Evolutionary conservation across 129 eudicot species (phyloP), one percentile per base, ranked within the genome.

Genomic region (Flaveria linearis): DNA sequence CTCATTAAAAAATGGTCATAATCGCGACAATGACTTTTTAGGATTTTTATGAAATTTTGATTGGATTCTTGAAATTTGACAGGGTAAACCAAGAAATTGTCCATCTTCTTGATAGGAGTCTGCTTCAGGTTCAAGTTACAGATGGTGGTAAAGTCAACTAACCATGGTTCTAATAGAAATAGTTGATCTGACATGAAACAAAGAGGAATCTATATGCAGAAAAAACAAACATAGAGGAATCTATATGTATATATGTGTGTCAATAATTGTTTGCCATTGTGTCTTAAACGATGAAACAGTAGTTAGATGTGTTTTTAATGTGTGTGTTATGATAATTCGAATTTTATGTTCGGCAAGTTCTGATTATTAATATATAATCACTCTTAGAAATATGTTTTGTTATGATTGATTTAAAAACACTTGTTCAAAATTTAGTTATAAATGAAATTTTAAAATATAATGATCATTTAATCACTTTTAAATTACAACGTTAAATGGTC

Each of bases 51-150:
- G 16, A 46, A 13, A 0, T 45, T 45, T 45, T 55, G 10, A 57
- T 20, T 22, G 25, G 25, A 66, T 52, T 39, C 7, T 39, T 68
- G 42, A 22, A 12, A 56, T 22, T 65, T 28, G 22, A 52, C 86
- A 77, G 82, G 47, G 41, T 62, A 46, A 71, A 82, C 28, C 76
- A 80, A 74, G 75, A 80, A 18, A 55, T 80, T 10, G 42, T 78
- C 55, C 72, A 77, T 65, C 76, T 82, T 73, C 65, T 82, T 7
- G 75, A 82, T 8, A 82, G 82, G 65, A 77, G 86, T 67, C 67
- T 78, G 72, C 86, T 77, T 80, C 84, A 75, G 55, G 75, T 82
- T 20, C 80, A 75, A 61, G 75, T 82, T 20, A 52, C 53, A 50
- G 88, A 82, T 49, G 82, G 66, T 25, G 79, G 71, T 17, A 77